Evolutionary conservation across 192 early-diverging fungal genomes (phyloP), one percentile per base, ranked within the genome.

Genomic region (Backusella morwellensis): DNA sequence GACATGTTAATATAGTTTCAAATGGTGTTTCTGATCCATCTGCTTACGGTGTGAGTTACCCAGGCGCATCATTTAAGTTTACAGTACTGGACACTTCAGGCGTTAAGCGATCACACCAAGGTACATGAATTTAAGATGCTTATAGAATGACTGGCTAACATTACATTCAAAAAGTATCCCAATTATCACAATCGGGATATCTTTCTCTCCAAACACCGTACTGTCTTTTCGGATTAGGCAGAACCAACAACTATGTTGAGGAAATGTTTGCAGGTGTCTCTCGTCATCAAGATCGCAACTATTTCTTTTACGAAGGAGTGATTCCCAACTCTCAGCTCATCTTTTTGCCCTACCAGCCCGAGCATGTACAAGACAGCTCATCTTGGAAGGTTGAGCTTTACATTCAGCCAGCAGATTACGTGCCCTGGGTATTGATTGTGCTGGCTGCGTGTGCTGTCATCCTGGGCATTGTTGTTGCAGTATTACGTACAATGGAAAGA

Each of bases 231-330:
- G 97, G 97, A 15, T 88, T 98, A 14, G 97, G 97, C 1, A 82
- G 97, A 76, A 97, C 96, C 4, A 98, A 97, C 85, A 97, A 97
- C 79, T 98, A 98, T 81, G 92, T 98, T 19, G 97, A 98, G 78
- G 92, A 95, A 70, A 84, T 98, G 80, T 95, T 95, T 81, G 95
- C 95, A 0, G 97, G 96, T 1, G 85, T 90, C 12, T 88, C 90
- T 3, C 82, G 89, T 38, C 87, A 91, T 73, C 87, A 92, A 78
- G 88, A 77, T 3, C 77, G 86, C 41, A 85, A 94, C 66, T 91
- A 86, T 35, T 87, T 83, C 15, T 84, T 87, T 19, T 97, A 92
- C 76, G 86, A 90, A 66, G 97, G 96, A 1, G 91, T 98, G 5
- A 96, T 98, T 47, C 97, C 97, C 1, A 98, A 98, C 80, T 96